phyloP scores from a whole-genome alignment of 2,329 filamentous ascomycete genomes.

The Coleophoma eucalyptorum region DNA sequence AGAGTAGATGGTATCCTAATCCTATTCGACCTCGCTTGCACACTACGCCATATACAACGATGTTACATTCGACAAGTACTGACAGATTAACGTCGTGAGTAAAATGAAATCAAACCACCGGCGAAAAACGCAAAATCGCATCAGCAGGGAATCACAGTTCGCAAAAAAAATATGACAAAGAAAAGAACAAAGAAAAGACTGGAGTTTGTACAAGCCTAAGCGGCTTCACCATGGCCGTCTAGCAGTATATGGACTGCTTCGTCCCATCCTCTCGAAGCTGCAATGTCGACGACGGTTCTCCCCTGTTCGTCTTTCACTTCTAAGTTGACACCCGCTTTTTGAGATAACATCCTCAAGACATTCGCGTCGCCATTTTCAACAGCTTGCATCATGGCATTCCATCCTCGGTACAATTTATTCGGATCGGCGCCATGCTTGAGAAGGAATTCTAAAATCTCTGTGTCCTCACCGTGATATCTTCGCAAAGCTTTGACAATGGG shows the following conservation, averaged over 20 bases:
- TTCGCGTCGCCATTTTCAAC: conserved; percentile 58
- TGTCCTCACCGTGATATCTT: conserved; percentile 49
- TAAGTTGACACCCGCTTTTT: conserved; percentile 47
- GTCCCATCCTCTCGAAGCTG: conserved; percentile 52
- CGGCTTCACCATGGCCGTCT: background rate
- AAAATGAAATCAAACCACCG: no score
- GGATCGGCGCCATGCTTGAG: conserved; percentile 62
- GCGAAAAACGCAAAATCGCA: no score
- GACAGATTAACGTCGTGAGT: no score
- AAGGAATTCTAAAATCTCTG: conserved; percentile 58
- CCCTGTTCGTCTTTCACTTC: conserved; percentile 49
- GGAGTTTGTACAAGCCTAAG: no score
- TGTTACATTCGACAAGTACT: no score
- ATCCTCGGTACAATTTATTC: conserved; percentile 63
- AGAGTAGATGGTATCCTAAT: no score
- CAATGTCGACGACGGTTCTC: conserved; percentile 52
- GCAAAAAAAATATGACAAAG: no score
- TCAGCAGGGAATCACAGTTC: no score
- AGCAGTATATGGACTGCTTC: conserved; percentile 47
- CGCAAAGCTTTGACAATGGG: conserved; percentile 68
- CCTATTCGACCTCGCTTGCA: no score
- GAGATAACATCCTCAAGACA: conserved; percentile 48
- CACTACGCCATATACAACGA: no score
- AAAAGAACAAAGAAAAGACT: no score
- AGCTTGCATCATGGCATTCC: conserved; percentile 63